Conservation (phyloP, 225 moss, liverwort and hornwort genomes). For the Pseudoscleropodium purum region DNA sequence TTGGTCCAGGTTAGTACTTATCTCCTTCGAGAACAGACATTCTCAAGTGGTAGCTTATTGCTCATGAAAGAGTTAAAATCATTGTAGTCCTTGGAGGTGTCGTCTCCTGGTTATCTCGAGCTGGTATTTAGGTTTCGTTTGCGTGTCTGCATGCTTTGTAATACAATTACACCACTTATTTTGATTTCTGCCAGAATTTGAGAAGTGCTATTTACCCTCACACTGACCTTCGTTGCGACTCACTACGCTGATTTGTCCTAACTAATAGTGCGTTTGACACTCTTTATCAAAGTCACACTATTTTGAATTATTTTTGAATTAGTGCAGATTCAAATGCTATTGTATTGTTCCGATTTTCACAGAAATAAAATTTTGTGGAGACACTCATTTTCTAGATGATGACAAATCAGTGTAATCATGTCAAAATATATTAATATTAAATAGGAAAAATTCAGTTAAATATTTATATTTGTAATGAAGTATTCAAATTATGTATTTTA, state of each 20-base stretch:
- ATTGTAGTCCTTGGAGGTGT: background rate
- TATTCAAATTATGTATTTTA: background rate
- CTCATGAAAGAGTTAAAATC: background rate
- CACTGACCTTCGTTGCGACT: background rate
- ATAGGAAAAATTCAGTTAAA: background rate
- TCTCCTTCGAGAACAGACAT: background rate
- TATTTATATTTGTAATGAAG: too few species aligned
- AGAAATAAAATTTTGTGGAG: background rate
- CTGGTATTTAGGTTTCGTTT: background rate
- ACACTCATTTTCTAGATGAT: too few species aligned
- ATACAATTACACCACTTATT: background rate
- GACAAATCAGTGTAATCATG: background rate
- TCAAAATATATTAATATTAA: background rate
- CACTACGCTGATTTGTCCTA: background rate
- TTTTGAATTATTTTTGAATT: background rate
- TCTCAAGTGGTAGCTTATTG: background rate
- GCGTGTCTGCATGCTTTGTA: background rate
- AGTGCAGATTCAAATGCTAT: background rate
- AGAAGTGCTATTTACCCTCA: background rate
- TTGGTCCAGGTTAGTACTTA: constrained; percentile 37
- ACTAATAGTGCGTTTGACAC: background rate
- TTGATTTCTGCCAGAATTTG: background rate
- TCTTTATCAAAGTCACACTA: background rate
- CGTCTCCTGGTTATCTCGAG: background rate
- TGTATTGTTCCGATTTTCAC: background rate